These are phyloP conservation scores for Naegleria lovaniensis DNA, from an alignment of 208 protist species.

Conservation along the genomic window DNA sequence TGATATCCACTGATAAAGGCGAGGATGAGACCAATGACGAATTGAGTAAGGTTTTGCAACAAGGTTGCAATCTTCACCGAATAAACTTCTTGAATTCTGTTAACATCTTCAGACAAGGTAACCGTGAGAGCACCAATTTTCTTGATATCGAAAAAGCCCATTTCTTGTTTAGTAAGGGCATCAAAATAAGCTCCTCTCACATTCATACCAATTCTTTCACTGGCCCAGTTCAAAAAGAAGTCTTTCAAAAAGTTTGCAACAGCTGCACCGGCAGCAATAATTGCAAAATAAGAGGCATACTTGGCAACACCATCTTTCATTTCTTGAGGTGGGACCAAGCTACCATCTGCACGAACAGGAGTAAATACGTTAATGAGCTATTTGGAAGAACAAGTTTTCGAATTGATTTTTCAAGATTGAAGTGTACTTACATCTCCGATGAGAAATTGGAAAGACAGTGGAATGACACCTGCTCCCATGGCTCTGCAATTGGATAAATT, in stretches of 20 bases:
- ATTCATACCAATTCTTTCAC: not conserved
- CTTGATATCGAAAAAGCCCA: conserved; percentile 18
- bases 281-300: not conserved
- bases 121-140: conserved; percentile 4
- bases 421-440: not conserved
- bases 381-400: too few relatives aligned
- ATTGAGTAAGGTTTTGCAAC: not conserved
- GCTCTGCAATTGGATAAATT: too few relatives aligned
- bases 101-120: not conserved
- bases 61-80: not conserved
- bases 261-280: not conserved
- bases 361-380: not conserved
- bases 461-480: not conserved
- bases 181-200: not conserved
- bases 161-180: not conserved
- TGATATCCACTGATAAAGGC: not conserved
- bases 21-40: not conserved
- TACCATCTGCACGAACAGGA: not conserved
- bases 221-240: not conserved
- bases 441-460: not conserved
- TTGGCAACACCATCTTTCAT: not conserved
- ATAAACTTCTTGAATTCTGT: not conserved
- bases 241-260: not conserved
- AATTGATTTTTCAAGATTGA: too few relatives aligned
- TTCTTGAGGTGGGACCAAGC: not conserved